A percentile compares a stretch with the other conserved stretches of the same genome.
Evolutionary conservation across 129 eudicot genomes (phyloP).

Genomic region (Heracleum sosnowskyi): DNA sequence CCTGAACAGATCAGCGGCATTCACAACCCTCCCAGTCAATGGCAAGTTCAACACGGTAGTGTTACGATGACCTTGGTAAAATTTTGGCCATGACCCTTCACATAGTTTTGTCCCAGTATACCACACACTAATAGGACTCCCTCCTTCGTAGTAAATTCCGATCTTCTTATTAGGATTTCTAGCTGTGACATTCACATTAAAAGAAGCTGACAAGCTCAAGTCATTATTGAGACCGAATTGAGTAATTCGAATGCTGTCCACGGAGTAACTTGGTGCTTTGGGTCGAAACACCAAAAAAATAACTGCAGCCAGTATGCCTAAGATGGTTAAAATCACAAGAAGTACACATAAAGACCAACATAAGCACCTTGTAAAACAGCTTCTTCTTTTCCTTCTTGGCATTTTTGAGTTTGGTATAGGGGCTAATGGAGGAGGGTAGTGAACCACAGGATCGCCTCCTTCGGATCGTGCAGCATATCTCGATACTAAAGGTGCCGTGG

Average conservation of each 20-base stretch:
- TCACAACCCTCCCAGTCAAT: slow-evolving; percentile 39
- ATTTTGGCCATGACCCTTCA: slow-evolving; percentile 76
- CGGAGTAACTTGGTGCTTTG: slow-evolving; percentile 67
- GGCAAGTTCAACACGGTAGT: slow-evolving; percentile 47
- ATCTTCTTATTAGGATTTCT: slow-evolving; percentile 77
- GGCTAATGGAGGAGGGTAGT: slow-evolving; percentile 30
- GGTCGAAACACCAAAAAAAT: slow-evolving; percentile 72
- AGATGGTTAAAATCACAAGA: slow-evolving; percentile 27
- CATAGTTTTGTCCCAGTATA: slow-evolving; percentile 47
- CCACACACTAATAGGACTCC: slow-evolving; percentile 50
- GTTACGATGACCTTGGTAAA: slow-evolving; percentile 86
- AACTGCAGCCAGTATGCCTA: slow-evolving; percentile 58
- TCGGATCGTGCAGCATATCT: slow-evolving; percentile 53
- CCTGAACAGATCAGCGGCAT: slow-evolving; percentile 32
- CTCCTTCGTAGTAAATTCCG: slow-evolving; percentile 67
- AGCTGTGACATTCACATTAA: slow-evolving; percentile 71
- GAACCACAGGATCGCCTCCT: slow-evolving; percentile 39
- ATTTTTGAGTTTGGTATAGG: slow-evolving; percentile 45
- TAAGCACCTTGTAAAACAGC: slow-evolving; percentile 42
- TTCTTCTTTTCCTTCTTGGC: slow-evolving; percentile 34
- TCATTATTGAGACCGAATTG: slow-evolving; percentile 40
- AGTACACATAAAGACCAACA: slow-evolving; percentile 50
- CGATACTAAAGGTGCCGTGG: slow-evolving; percentile 55
- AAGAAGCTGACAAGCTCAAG: slow-evolving; percentile 58
- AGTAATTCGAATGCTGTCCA: slow-evolving; percentile 50